Evolutionary conservation across 164 flowering plant genomes (phyloP), one percentile per base, ranked within the genome.

Genomic region (Aristolochia californica): DNA sequence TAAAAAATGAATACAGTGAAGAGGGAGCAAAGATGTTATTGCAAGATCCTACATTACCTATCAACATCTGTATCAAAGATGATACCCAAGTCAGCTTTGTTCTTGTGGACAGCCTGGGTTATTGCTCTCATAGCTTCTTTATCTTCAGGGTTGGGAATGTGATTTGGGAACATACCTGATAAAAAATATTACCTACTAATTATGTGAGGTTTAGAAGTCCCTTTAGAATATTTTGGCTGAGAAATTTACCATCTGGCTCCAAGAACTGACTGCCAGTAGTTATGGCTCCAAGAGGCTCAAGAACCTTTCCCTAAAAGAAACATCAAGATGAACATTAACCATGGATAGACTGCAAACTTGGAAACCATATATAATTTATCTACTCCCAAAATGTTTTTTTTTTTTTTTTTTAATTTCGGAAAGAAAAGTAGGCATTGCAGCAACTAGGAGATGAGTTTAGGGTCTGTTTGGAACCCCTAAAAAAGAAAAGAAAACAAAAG

Each of bases 41-140:
- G 38, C 59, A 71, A 8, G n/a, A 15, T 24, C 57, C 14, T 64
- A 12, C 28, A 60, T 48, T 55, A 93, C 99, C 99, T 81, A 70
- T 93, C 99, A 66, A 93, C 97, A 78, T 93, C 99, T 47, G 99
- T 93, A 64, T 93, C 99, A 78, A 89, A 93, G 45, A 93, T 93
- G 62, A 93, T 93, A 51, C 99, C 99, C 49, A 93, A 67, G 66
- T 93, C 95, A 75, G 96, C 97, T 72, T 87, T 83, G 68, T 87
- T 89, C 55, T 79, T 66, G 55, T 80, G 90, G 28, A 89, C 99
- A 20, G 99, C 97, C 63, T 79, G 76, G 28, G 91, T 93, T 52
- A 93, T 87, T 40, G 99, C 85, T 80, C 76, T 76, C 97, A 93
- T 93, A 56, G 99, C 99, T 27, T 71, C 68, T 78, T 89, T 89